Percentiles rank a stretch among this genome's conserved stretches.
These are phyloP conservation scores for Glonium stellatum DNA, from an alignment of 495 filamentous ascomycete species.

Conservation along the genomic window DNA sequence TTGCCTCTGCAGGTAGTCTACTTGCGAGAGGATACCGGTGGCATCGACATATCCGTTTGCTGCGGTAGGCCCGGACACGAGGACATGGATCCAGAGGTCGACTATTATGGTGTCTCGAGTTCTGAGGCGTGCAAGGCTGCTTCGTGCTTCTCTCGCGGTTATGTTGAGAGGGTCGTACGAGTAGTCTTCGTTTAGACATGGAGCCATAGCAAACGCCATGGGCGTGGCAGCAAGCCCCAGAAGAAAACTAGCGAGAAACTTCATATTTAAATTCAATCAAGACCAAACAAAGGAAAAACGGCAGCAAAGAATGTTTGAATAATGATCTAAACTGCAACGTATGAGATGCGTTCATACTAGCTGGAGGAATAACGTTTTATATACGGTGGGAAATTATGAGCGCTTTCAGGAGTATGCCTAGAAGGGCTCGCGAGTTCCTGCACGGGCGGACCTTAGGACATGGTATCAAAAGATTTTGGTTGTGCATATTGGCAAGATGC, in stretches of 20 bases:
- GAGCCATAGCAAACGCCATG: neutral
- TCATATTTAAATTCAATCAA: slow-evolving; percentile 8
- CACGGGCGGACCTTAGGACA: no score
- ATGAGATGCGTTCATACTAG: no score
- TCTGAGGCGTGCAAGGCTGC: slow-evolving; percentile 4
- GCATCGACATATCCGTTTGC: slow-evolving; percentile 5
- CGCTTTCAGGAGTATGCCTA: no score
- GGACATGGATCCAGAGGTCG: slow-evolving; percentile 23
- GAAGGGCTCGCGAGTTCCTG: no score
- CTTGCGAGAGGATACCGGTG: slow-evolving; percentile 6
- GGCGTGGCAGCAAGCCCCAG: slow-evolving; percentile 2
- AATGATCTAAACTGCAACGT: no score
- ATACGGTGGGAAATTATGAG: no score
- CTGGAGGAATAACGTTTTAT: no score
- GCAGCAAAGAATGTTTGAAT: no score
- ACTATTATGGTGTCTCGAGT: slow-evolving; percentile 11
- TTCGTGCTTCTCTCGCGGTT: neutral
- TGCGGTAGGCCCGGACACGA: slow-evolving; percentile 5
- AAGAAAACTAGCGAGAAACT: slow-evolving; percentile 7
- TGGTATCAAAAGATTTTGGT: no score
- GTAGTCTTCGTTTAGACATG: slow-evolving; percentile 13
- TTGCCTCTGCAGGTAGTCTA: slow-evolving; percentile 20
- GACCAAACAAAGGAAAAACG: neutral
- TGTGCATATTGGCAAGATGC: no score
- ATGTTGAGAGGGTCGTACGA: slow-evolving; percentile 11